These are phyloP conservation scores for Castanea mollissima DNA, from an alignment of 306 rosid genomes.

Conservation along the genomic window DNA sequence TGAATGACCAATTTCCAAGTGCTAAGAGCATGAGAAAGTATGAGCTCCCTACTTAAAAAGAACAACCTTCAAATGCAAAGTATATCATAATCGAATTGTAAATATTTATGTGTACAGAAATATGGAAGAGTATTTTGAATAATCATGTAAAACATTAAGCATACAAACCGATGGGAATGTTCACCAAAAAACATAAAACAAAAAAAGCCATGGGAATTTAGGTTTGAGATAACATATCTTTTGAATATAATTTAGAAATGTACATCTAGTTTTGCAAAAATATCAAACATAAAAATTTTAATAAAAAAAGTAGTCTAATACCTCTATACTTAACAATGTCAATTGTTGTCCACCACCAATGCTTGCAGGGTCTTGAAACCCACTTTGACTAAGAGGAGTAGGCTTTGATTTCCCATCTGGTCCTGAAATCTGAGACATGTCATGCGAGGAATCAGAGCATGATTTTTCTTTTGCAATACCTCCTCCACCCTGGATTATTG, in stretches of 20 bases:
- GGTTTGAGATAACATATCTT: not conserved
- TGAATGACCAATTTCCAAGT: too few relatives aligned
- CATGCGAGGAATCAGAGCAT: constrained; percentile 37
- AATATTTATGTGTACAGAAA: too few relatives aligned
- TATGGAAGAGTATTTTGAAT: not conserved
- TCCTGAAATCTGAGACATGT: constrained; percentile 80
- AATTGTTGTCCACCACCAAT: constrained; percentile 80
- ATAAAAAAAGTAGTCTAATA: not conserved
- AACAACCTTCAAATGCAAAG: too few relatives aligned
- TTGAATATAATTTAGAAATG: not conserved
- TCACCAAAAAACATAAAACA: too few relatives aligned
- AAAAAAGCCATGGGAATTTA: not conserved
- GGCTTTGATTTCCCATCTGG: constrained; percentile 58
- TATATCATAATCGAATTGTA: too few relatives aligned
- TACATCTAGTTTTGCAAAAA: not conserved
- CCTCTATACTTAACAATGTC: constrained; percentile 84
- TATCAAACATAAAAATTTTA: not conserved
- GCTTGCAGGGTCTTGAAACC: constrained; percentile 84
- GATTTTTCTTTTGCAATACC: constrained; percentile 37
- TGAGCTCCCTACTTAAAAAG: too few relatives aligned
- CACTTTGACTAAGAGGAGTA: constrained; percentile 89
- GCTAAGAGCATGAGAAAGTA: not conserved
- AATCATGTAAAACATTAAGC: not conserved
- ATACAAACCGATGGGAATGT: not conserved
- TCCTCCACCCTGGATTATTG: constrained; percentile 25